Conservation (phyloP, 2,329 filamentous ascomycete species). For the Cladophialophora psammophila region DNA sequence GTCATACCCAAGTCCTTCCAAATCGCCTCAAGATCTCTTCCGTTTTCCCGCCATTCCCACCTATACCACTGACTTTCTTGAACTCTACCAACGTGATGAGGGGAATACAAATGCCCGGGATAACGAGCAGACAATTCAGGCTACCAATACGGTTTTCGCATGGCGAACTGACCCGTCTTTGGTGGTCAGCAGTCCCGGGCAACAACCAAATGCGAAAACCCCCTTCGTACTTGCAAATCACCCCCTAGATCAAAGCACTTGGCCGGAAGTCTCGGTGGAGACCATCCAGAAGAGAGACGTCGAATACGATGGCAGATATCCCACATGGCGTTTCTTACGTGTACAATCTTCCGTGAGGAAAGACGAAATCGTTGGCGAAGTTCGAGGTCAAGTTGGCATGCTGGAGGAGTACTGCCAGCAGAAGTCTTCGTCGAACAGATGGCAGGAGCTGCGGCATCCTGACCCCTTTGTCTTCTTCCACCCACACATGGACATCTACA, state of each 20-base stretch:
- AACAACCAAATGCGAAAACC: slow-evolving; percentile 63
- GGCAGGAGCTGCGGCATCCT: slow-evolving; percentile 67
- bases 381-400: slow-evolving; percentile 79
- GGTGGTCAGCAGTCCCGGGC: slow-evolving; percentile 70
- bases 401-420: slow-evolving; percentile 75
- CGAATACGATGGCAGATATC: slow-evolving; percentile 62
- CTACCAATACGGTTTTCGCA: slow-evolving; percentile 75
- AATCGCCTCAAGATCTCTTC: slow-evolving; percentile 60
- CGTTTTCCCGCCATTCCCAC: slow-evolving; percentile 70
- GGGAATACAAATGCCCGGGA: slow-evolving; percentile 61
- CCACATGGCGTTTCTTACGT: slow-evolving; percentile 71
- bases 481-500: slow-evolving; percentile 85
- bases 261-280: slow-evolving; percentile 61
- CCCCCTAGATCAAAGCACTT: slow-evolving; percentile 61
- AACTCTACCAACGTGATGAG: slow-evolving; percentile 72
- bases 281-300: slow-evolving; percentile 59
- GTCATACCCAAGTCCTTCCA: slow-evolving; percentile 77
- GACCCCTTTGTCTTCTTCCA: slow-evolving; percentile 86
- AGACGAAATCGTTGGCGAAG: slow-evolving; percentile 69
- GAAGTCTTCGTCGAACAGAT: slow-evolving; percentile 64
- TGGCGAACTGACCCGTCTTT: slow-evolving; percentile 80
- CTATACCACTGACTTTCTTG: slow-evolving; percentile 78
- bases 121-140: slow-evolving; percentile 79
- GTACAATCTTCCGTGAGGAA: slow-evolving; percentile 60
- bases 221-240: slow-evolving; percentile 72